These are phyloP conservation scores for Ocimum tenuiflorum DNA, from an alignment of 257 asterid species.

Conservation along the genomic window DNA sequence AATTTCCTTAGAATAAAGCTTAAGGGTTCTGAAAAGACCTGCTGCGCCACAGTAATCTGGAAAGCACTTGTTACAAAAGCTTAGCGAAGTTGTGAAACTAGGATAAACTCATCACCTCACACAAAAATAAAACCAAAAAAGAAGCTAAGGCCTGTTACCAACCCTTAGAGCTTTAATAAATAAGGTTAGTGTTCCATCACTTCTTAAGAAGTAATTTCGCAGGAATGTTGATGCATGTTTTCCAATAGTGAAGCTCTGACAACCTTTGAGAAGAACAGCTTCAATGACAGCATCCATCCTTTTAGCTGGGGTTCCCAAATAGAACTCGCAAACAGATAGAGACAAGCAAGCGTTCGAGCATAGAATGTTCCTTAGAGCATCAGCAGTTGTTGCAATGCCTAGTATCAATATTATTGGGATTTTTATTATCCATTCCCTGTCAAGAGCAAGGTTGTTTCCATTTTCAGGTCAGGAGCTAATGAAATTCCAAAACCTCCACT, in stretches of 20 bases:
- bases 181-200: slow-evolving; percentile 85
- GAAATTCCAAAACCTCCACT: slow-evolving; percentile 3
- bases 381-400: slow-evolving; percentile 81
- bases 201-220: slow-evolving; percentile 71
- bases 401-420: slow-evolving; percentile 66
- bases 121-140: slow-evolving; percentile 5
- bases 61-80: slow-evolving; percentile 15
- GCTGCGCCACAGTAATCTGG: slow-evolving; percentile 76
- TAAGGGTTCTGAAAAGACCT: slow-evolving; percentile 47
- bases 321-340: slow-evolving; percentile 52
- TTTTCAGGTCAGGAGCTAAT: slow-evolving; percentile 13
- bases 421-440: slow-evolving; percentile 88
- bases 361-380: slow-evolving; percentile 52
- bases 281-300: slow-evolving; percentile 77
- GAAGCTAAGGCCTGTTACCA: slow-evolving; percentile 11
- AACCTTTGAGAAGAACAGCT: slow-evolving; percentile 57
- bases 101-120: slow-evolving; percentile 21
- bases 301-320: slow-evolving; percentile 66
- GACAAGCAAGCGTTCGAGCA: slow-evolving; percentile 50
- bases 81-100: background rate
- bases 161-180: slow-evolving; percentile 84
- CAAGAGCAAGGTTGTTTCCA: slow-evolving; percentile 24
- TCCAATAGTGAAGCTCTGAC: slow-evolving; percentile 58
- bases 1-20: slow-evolving; percentile 34
- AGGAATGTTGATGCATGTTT: slow-evolving; percentile 57